A percentile compares a stretch with the other conserved stretches of the same genome.
Evolutionary conservation across 768 basidiomycete genomes (phyloP).

Genomic region (Fistulinella prunicolor): DNA sequence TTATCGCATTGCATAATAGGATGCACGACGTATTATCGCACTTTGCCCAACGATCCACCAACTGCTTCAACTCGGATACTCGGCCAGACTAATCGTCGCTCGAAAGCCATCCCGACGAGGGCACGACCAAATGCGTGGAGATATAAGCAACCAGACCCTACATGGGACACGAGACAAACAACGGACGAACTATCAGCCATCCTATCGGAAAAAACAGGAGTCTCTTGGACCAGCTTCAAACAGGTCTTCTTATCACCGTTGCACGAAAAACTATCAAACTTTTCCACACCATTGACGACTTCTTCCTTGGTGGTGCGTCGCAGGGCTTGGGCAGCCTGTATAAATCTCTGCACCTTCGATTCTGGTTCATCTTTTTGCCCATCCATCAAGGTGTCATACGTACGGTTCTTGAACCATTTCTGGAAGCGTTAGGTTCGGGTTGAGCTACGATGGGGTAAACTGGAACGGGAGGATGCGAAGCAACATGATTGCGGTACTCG

Average conservation of each 20-base stretch:
- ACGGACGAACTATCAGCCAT: neutral
- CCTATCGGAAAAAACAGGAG: constrained; percentile 28
- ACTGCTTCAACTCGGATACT: constrained; percentile 7
- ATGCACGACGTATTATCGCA: constrained; percentile 10
- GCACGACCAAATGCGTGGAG: constrained; percentile 22
- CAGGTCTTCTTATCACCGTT: constrained; percentile 9
- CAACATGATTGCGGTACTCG: constrained; percentile 14
- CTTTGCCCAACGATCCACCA: constrained; percentile 9
- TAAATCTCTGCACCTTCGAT: neutral
- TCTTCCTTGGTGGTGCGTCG: constrained; percentile 13
- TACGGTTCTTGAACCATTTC: constrained; percentile 7
- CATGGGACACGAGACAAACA: constrained; percentile 3
- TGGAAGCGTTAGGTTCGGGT: no score
- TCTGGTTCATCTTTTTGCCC: constrained; percentile 5
- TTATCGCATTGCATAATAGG: constrained; percentile 12
- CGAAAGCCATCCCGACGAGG: constrained; percentile 8
- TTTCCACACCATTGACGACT: constrained; percentile 17
- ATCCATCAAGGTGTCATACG: constrained; percentile 15
- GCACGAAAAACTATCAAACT: constrained; percentile 11
- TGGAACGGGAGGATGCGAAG: no score
- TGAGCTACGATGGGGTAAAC: no score
- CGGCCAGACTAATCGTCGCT: constrained; percentile 8
- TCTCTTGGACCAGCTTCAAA: constrained; percentile 9
- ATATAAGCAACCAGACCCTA: constrained; percentile 30
- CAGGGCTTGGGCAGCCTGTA: constrained; percentile 6